Conservation (phyloP, 331 rosid species). For the Quercus phellos region DNA sequence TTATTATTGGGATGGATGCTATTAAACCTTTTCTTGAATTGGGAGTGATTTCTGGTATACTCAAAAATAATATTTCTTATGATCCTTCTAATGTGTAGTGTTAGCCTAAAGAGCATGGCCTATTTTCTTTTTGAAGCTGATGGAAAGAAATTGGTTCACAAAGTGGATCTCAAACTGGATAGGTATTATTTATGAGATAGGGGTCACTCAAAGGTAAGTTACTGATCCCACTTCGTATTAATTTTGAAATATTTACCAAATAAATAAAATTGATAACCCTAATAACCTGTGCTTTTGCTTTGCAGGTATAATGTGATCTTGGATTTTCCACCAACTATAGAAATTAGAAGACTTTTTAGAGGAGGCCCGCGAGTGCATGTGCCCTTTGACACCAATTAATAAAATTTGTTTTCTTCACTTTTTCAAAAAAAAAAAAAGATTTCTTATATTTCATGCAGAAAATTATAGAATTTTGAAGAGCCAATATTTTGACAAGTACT, state of each 20-base stretch:
- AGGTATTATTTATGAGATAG: constrained; percentile 60
- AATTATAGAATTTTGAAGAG: no score
- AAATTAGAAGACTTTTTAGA: constrained; percentile 38
- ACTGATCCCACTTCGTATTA: no score
- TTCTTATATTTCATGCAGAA: background rate
- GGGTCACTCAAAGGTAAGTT: constrained; percentile 52
- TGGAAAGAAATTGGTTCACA: constrained; percentile 50
- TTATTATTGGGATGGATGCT: constrained; percentile 47
- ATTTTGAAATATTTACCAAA: background rate
- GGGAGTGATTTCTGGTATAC: constrained; percentile 69
- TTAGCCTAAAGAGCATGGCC: no score
- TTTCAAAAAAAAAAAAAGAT: no score
- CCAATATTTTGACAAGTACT: no score
- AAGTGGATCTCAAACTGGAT: constrained; percentile 47
- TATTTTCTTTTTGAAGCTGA: background rate
- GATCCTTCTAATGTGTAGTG: no score
- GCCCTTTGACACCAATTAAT: background rate
- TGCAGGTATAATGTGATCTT: constrained; percentile 61
- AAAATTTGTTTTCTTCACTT: no score
- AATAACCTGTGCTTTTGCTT: background rate
- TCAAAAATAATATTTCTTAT: background rate
- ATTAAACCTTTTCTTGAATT: constrained; percentile 43
- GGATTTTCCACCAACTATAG: constrained; percentile 61
- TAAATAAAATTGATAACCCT: background rate
- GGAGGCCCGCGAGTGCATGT: constrained; percentile 58